A percentile compares a stretch with the other conserved stretches of the same genome.
These are phyloP conservation scores for Aspergillus homomorphus DNA, from an alignment of 495 filamentous ascomycete species.

Conservation along the genomic window DNA sequence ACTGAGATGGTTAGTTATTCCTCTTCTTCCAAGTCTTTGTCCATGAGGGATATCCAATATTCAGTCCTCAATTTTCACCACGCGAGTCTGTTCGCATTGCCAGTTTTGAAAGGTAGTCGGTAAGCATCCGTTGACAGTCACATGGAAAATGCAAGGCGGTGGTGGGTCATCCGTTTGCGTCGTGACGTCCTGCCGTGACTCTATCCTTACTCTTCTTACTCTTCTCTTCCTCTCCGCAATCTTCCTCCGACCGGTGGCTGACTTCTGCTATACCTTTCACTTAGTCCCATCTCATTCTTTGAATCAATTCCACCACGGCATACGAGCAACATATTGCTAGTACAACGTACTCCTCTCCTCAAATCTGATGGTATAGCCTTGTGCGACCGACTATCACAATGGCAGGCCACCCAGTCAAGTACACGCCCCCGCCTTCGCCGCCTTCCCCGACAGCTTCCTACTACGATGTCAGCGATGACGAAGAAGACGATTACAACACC, in stretches of 20 bases:
- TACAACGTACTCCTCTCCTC: neutral
- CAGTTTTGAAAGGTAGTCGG: constrained; percentile 1
- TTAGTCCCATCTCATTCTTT: neutral
- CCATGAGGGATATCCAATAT: too few species aligned
- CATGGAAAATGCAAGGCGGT: constrained; percentile 6
- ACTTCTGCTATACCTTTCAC: neutral
- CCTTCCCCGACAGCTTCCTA: constrained; percentile 84
- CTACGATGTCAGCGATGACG: constrained; percentile 95
- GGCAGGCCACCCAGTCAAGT: constrained; percentile 32
- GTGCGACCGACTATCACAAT: constrained; percentile 17
- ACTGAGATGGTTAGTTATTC: neutral
- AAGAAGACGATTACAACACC: constrained; percentile 93
- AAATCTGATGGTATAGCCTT: neutral
- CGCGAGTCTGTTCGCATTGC: neutral
- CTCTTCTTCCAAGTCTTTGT: neutral
- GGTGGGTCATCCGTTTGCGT: constrained; percentile 16
- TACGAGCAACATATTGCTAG: too few species aligned
- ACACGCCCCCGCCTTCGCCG: constrained; percentile 47
- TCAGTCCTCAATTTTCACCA: too few species aligned
- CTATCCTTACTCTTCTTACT: constrained; percentile 1
- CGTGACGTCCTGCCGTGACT: constrained; percentile 15
- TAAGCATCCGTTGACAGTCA: constrained; percentile 7
- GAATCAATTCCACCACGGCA: too few species aligned
- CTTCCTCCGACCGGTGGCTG: neutral
- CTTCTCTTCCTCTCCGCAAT: constrained; percentile 4